A percentile compares a stretch with the other conserved stretches of the same genome.
phyloP scores from a whole-genome alignment of 108 stramenopile genomes.

The Skeletonema costatum region DNA sequence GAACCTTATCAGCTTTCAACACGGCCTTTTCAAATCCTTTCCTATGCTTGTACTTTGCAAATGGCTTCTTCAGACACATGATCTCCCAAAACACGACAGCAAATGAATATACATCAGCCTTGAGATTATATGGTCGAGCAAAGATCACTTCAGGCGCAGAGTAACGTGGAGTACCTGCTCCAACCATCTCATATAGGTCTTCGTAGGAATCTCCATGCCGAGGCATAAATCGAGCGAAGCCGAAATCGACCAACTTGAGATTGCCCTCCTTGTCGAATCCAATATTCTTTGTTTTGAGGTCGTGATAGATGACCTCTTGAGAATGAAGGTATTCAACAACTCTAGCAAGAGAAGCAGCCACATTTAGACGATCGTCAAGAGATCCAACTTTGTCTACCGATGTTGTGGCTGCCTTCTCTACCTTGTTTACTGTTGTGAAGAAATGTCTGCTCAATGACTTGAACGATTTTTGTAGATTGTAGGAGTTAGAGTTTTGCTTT shows the following conservation, averaged over 20 bases:
- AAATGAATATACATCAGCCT: slow-evolving; percentile 3
- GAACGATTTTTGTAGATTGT: not conserved
- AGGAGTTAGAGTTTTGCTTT: too few species aligned
- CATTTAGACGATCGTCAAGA: not conserved
- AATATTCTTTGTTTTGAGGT: slow-evolving; percentile 38
- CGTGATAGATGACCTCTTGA: slow-evolving; percentile 73
- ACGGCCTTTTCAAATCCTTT: not conserved
- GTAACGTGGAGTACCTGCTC: slow-evolving; percentile 72
- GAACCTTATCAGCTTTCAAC: not conserved
- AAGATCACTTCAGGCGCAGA: slow-evolving; percentile 7
- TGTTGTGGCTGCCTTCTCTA: not conserved
- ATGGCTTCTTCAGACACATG: not conserved
- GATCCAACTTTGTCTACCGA: slow-evolving; percentile 24
- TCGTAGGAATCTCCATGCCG: slow-evolving; percentile 62
- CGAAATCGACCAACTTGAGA: not conserved
- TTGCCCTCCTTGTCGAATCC: not conserved
- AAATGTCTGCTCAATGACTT: not conserved
- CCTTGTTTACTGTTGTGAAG: too few species aligned
- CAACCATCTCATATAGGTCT: slow-evolving; percentile 70
- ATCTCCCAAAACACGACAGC: slow-evolving; percentile 3
- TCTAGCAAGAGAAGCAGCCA: slow-evolving; percentile 7
- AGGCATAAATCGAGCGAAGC: not conserved
- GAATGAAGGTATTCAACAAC: slow-evolving; percentile 81
- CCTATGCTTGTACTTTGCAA: slow-evolving; percentile 25
- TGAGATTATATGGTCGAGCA: slow-evolving; percentile 68